phyloP scores from a whole-genome alignment of 2,329 filamentous ascomycete genomes.

The Paecilomyces sp. region DNA sequence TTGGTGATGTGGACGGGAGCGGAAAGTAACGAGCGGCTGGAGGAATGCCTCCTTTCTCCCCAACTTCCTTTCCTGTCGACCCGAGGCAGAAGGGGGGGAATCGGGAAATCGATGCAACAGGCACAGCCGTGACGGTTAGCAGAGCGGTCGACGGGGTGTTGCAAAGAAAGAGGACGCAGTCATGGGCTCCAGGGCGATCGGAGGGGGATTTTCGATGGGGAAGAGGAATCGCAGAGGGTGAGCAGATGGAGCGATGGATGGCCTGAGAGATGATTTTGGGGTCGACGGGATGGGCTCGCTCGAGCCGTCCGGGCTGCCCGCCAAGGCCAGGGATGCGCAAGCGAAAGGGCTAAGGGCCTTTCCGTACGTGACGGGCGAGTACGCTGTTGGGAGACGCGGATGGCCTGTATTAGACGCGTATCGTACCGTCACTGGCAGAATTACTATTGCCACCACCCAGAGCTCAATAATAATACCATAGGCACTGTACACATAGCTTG shows the following conservation, averaged over 20 bases:
- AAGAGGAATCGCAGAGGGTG: conserved; percentile 1
- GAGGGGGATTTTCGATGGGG: conserved; percentile 10
- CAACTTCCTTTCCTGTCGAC: conserved; percentile 20
- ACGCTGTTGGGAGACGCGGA: conserved; percentile 7
- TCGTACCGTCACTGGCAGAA: background rate
- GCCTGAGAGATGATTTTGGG: conserved; percentile 15
- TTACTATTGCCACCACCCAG: conserved; percentile 8
- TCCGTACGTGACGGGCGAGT: background rate
- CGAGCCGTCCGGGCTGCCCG: conserved; percentile 13
- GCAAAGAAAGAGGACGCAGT: background rate
- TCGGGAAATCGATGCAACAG: conserved; percentile 17
- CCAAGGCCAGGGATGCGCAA: conserved; percentile 31
- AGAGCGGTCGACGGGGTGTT: conserved; percentile 14
- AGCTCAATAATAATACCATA: too few species aligned
- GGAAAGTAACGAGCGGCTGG: conserved; percentile 33
- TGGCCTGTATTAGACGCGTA: conserved; percentile 6
- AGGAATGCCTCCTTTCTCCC: conserved; percentile 36
- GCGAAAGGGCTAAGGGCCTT: conserved; percentile 7
- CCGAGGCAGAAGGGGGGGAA: conserved; percentile 22
- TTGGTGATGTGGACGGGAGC: conserved; percentile 11
- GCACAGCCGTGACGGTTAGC: conserved; percentile 15
- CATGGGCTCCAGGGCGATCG: background rate
- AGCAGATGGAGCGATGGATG: conserved; percentile 1
- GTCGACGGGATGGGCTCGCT: conserved; percentile 15
- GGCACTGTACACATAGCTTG: too few species aligned